Conservation (phyloP, 768 basidiomycete genomes). For the Butyriboletus loyo region DNA sequence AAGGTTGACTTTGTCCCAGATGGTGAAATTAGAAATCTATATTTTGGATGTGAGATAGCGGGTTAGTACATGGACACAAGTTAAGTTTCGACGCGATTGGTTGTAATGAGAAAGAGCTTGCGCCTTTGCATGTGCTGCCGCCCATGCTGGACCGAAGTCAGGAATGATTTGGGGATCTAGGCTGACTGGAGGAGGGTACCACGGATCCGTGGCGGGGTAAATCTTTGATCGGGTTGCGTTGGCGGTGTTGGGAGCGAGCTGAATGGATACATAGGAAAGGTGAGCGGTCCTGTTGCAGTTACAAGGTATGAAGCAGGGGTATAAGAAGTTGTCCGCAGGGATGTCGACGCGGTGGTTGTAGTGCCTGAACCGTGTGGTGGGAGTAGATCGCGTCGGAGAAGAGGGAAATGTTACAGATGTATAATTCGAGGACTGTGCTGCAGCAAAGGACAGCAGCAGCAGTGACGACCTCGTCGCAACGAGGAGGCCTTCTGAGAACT, state of each 20-base stretch:
- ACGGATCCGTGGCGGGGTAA: constrained; percentile 51
- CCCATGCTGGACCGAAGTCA: constrained; percentile 47
- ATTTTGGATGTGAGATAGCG: constrained; percentile 1
- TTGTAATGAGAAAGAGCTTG: constrained; percentile 25
- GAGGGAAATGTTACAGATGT: background rate
- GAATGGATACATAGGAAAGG: constrained; percentile 44
- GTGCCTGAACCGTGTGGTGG: background rate
- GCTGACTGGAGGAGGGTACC: constrained; percentile 48
- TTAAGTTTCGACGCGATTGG: background rate
- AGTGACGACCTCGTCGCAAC: background rate
- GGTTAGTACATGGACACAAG: background rate
- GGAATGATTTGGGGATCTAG: constrained; percentile 34
- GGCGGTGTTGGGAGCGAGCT: constrained; percentile 56
- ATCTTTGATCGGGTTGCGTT: constrained; percentile 44
- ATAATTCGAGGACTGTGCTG: background rate
- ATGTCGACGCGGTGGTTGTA: background rate
- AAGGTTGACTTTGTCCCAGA: constrained; percentile 38
- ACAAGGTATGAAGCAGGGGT: constrained; percentile 3
- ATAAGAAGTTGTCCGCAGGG: background rate
- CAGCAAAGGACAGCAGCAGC: constrained; percentile 3
- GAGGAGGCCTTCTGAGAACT: background rate
- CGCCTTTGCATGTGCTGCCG: constrained; percentile 51
- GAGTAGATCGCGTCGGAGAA: background rate
- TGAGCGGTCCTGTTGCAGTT: constrained; percentile 22
- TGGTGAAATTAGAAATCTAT: constrained; percentile 43